A percentile compares a stretch with the other conserved stretches of the same genome.
phyloP scores from a whole-genome alignment of 176 grass and related monocot species.

The Olyra latifolia region DNA sequence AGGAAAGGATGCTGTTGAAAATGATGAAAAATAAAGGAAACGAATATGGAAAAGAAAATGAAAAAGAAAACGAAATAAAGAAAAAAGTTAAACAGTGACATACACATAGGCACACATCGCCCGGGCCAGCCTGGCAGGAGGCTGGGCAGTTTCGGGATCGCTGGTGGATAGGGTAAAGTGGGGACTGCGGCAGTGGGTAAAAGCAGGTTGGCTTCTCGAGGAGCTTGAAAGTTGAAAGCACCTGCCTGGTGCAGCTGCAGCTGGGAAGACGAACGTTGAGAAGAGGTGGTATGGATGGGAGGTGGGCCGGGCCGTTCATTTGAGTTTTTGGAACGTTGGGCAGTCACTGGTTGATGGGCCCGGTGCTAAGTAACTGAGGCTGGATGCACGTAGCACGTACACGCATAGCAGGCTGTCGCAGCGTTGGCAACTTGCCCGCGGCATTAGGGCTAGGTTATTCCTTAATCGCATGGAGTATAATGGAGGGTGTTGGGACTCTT shows the following conservation, averaged over 20 bases:
- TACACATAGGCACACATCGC: too few species aligned
- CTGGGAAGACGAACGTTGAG: conserved; percentile 53
- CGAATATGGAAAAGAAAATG: too few species aligned
- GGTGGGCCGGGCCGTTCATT: neutral
- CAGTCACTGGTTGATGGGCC: neutral
- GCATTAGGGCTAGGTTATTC: conserved; percentile 5
- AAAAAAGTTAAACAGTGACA: too few species aligned
- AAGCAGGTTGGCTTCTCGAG: conserved; percentile 67
- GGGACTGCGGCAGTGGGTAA: conserved; percentile 40
- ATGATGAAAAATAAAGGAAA: too few species aligned
- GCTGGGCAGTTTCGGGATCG: conserved; percentile 31
- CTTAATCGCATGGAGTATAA: neutral
- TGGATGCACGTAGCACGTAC: too few species aligned
- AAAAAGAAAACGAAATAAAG: too few species aligned
- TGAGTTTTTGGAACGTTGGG: conserved; percentile 12
- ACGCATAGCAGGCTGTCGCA: neutral
- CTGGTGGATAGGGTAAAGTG: conserved; percentile 22
- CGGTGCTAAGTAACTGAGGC: neutral
- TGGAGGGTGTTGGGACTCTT: too few species aligned
- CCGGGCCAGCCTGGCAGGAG: too few species aligned
- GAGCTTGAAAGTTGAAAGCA: conserved; percentile 30
- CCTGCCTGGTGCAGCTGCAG: neutral
- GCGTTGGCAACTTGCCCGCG: conserved; percentile 1
- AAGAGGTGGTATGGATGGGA: too few species aligned
- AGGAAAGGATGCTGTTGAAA: too few species aligned